These are phyloP conservation scores for Sinapis alba DNA, from an alignment of 441 rosid genomes.

Conservation along the genomic window DNA sequence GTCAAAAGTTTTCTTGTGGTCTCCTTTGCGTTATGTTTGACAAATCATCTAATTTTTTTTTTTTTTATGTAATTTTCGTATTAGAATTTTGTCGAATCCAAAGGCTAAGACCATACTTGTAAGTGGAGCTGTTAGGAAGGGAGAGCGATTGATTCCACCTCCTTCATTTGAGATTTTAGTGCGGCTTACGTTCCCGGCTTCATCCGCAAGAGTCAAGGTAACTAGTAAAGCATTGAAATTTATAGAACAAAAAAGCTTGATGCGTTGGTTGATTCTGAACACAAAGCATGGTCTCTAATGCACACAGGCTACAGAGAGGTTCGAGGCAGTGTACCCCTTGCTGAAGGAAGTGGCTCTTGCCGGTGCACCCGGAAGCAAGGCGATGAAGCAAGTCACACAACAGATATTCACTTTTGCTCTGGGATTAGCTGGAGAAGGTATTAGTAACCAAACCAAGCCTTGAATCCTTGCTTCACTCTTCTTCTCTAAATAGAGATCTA, in stretches of 20 bases:
- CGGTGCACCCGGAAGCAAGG: constrained; percentile 80
- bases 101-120: background rate
- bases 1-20: background rate
- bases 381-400: constrained; percentile 74
- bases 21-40: background rate
- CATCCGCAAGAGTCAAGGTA: background rate
- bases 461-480: background rate
- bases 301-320: constrained; percentile 88
- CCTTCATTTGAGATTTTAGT: background rate
- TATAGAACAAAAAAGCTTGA: constrained; percentile 11
- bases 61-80: too few species aligned
- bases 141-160: background rate
- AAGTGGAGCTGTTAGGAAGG: background rate
- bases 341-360: constrained; percentile 82
- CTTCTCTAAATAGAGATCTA: background rate
- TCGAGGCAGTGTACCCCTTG: constrained; percentile 69
- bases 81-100: background rate
- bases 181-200: background rate
- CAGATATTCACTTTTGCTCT: constrained; percentile 62
- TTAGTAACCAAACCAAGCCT: background rate
- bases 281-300: constrained; percentile 20
- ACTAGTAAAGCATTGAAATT: background rate
- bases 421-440: constrained; percentile 84
- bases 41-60: constrained; percentile 4
- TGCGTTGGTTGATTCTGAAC: constrained; percentile 8